Conservation (phyloP, 805 yeast genomes). For the Yamadazyma kitorensis region DNA sequence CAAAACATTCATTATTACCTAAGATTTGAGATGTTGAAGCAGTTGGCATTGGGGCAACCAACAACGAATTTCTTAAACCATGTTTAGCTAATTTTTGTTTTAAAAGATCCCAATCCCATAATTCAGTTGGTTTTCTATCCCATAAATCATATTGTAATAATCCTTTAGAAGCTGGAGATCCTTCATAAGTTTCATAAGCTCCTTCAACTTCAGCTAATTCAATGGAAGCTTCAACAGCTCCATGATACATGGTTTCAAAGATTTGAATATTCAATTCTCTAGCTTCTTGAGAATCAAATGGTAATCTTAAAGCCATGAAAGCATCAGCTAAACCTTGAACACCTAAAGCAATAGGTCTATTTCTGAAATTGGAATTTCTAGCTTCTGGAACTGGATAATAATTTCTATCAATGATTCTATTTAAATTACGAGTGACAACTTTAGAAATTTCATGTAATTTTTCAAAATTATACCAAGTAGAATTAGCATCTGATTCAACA, state of each 20-base stretch:
- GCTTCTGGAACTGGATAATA: constrained; percentile 58
- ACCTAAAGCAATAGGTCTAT: constrained; percentile 63
- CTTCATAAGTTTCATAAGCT: constrained; percentile 47
- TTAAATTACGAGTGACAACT: constrained; percentile 54
- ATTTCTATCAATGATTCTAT: constrained; percentile 55
- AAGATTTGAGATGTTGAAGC: constrained; percentile 65
- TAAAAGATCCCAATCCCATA: constrained; percentile 59
- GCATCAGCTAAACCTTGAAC: constrained; percentile 64
- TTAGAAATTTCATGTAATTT: constrained; percentile 54
- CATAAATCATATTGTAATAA: constrained; percentile 56
- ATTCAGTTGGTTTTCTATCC: constrained; percentile 56
- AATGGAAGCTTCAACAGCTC: constrained; percentile 53
- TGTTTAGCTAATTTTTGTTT: constrained; percentile 46
- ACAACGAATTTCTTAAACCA: constrained; percentile 57
- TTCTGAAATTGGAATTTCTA: constrained; percentile 49
- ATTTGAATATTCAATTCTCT: constrained; percentile 55
- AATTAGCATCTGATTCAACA: constrained; percentile 42
- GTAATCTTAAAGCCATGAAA: constrained; percentile 53
- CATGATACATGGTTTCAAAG: constrained; percentile 62
- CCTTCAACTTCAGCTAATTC: constrained; percentile 55
- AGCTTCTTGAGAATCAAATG: constrained; percentile 58
- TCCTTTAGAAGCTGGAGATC: constrained; percentile 61
- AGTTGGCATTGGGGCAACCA: constrained; percentile 67
- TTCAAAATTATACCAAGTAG: constrained; percentile 52
- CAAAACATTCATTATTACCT: constrained; percentile 62